Base-by-base conservation (phyloP, 176 grass and related monocot genomes). In the Neostapfia colusana region DNA sequence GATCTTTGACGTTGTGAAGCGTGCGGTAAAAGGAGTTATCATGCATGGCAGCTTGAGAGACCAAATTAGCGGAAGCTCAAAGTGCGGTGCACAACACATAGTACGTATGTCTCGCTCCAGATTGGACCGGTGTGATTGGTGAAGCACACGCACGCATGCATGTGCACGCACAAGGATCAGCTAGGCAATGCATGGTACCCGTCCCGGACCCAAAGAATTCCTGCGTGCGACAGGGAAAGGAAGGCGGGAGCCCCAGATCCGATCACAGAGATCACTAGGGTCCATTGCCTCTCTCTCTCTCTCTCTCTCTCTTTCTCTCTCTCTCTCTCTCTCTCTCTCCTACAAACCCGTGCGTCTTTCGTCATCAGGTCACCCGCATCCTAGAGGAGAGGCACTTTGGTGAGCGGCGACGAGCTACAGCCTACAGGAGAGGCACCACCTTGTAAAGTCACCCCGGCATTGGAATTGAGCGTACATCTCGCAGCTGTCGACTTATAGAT, bases 71-170 rank as follows among this genome's bases (percentile, higher is more conserved):
- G 48, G 70, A 25, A 48, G n/a, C n/a, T n/a, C 12, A 6, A 9
- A 37, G 4, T n/a, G 17, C 31, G 25, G 44, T 51, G 5, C 48
- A 26, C 5, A 14, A 54, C 10, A 21, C 50, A 21, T 20, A 46
- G 13, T 23, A 27, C 4, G 28, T 7, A 17, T 16, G 20, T 18
- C 21, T 27, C 0, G 36, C 16, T 46, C n/a, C 58, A 27, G 73
- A 65, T 59, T 58, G 26, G 74, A 78, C 31, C 6, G 43, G 75
- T 41, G 68, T 51, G 51, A 54, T 21, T 21, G 65, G 75, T 53
- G 53, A 67, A 9, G 77, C 51, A n/a, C n/a, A n/a, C n/a, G n/a
- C n/a, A n/a, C n/a, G n/a, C n/a, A 11, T 18, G 85, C 80, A 79
- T 72, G 69, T 87, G 85, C 79, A 20, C 2, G 74, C n/a, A 31